These are phyloP conservation scores for Berberis thunbergii DNA, from an alignment of 164 flowering plant species.

Conservation along the genomic window DNA sequence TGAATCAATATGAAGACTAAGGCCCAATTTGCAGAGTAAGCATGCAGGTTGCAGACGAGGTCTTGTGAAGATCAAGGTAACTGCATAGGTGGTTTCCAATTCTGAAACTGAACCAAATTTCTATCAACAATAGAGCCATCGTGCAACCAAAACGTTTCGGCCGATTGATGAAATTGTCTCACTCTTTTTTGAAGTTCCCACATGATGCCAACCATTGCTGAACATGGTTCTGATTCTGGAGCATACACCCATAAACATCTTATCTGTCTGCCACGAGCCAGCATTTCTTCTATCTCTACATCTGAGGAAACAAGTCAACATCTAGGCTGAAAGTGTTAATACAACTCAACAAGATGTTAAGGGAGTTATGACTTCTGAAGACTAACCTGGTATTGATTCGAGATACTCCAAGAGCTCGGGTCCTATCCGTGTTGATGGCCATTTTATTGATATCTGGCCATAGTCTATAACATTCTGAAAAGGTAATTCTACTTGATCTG, in stretches of 20 bases:
- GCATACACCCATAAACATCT: conserved; percentile 82
- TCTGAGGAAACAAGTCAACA: conserved; percentile 33
- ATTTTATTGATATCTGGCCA: conserved; percentile 77
- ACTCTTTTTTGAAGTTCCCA: conserved; percentile 95
- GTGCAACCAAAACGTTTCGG: conserved; percentile 96
- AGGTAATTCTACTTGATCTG: conserved; percentile 88
- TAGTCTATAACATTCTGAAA: conserved; percentile 87
- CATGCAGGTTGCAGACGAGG: neutral
- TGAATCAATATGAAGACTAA: neutral
- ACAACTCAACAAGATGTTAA: neutral
- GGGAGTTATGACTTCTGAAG: too few species aligned
- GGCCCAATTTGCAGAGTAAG: neutral
- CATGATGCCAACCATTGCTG: conserved; percentile 67
- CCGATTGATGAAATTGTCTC: conserved; percentile 78
- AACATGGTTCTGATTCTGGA: conserved; percentile 59
- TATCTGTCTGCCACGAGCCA: conserved; percentile 56
- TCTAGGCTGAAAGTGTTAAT: neutral
- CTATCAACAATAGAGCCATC: conserved; percentile 67
- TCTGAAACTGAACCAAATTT: conserved; percentile 46
- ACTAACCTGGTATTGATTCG: conserved; percentile 74
- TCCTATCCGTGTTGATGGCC: conserved; percentile 75
- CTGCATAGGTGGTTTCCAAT: conserved; percentile 78
- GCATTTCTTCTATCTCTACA: conserved; percentile 54
- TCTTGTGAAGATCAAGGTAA: conserved; percentile 44
- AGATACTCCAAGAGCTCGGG: conserved; percentile 68